These are phyloP conservation scores for Yamadazyma aaseri DNA, from an alignment of 1,139 yeast species.

Conservation along the genomic window DNA sequence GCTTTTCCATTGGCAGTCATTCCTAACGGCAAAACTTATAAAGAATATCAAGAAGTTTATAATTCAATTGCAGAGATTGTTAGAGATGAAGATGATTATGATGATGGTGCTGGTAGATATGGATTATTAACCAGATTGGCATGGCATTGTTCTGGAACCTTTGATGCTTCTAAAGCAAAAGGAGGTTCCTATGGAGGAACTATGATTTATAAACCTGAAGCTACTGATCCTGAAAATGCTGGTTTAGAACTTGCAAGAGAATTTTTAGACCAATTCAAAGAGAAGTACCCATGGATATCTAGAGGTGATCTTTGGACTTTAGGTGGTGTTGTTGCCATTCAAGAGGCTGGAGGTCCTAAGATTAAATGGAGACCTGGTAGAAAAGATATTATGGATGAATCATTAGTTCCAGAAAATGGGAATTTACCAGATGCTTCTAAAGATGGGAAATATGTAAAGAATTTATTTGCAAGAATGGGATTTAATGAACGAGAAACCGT, in stretches of 20 bases:
- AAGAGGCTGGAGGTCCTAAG: slow-evolving; percentile 85
- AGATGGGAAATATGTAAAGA: slow-evolving; percentile 69
- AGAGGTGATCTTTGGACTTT: slow-evolving; percentile 88
- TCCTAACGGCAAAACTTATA: slow-evolving; percentile 31
- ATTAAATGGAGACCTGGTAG: slow-evolving; percentile 89
- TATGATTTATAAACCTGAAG: slow-evolving; percentile 69
- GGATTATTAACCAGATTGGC: slow-evolving; percentile 63
- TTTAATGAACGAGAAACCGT: slow-evolving; percentile 83
- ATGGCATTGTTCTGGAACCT: slow-evolving; percentile 79
- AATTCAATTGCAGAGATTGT: slow-evolving; percentile 76
- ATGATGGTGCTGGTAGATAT: slow-evolving; percentile 69
- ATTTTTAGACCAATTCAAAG: slow-evolving; percentile 60
- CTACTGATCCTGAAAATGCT: slow-evolving; percentile 67
- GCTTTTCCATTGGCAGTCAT: slow-evolving; percentile 20
- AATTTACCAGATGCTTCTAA: slow-evolving; percentile 78
- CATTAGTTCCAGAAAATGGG: slow-evolving; percentile 60
- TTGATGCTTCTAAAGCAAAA: slow-evolving; percentile 48
- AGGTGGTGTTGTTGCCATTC: slow-evolving; percentile 83
- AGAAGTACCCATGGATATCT: slow-evolving; percentile 71
- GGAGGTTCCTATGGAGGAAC: slow-evolving; percentile 91
- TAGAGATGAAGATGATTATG: slow-evolving; percentile 75
- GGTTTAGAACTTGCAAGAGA: slow-evolving; percentile 69
- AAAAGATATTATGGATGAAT: slow-evolving; percentile 19
- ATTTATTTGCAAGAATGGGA: slow-evolving; percentile 67
- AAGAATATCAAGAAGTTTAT: slow-evolving; percentile 74